Evolutionary conservation across 495 filamentous ascomycete species (phyloP).

Genomic region (Penicillium coprophilum): DNA sequence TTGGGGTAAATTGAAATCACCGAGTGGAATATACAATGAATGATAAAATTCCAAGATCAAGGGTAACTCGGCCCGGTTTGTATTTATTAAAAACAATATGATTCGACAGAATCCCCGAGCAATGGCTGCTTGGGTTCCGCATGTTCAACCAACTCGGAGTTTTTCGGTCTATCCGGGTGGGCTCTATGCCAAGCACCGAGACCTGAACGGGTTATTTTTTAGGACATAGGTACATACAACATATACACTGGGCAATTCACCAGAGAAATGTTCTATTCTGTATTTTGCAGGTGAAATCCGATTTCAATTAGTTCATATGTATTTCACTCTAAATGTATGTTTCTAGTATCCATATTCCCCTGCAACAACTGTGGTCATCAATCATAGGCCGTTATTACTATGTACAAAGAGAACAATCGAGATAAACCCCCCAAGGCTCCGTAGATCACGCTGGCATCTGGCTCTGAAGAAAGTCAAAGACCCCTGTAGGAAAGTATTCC

Average conservation of each 20-base stretch:
- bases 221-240: no score
- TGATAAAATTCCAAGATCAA: background rate
- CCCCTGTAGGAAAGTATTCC: slow-evolving; percentile 50
- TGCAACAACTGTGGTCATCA: slow-evolving; percentile 3
- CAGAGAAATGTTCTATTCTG: background rate
- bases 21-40: slow-evolving; percentile 6
- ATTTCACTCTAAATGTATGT: slow-evolving; percentile 7
- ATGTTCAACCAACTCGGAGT: slow-evolving; percentile 17
- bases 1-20: slow-evolving; percentile 12
- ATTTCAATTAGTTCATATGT: slow-evolving; percentile 1
- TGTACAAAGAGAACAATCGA: slow-evolving; percentile 12
- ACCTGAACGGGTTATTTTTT: background rate
- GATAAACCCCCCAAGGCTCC: slow-evolving; percentile 4
- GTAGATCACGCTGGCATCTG: slow-evolving; percentile 44
- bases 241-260: background rate
- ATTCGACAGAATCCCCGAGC: slow-evolving; percentile 22
- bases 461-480: slow-evolving; percentile 51
- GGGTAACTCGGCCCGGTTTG: background rate
- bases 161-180: slow-evolving; percentile 19
- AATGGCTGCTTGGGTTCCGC: background rate
- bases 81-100: background rate
- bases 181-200: slow-evolving; percentile 10
- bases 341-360: slow-evolving; percentile 3
- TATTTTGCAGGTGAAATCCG: background rate
- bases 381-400: slow-evolving; percentile 9